Base-by-base conservation (phyloP, 257 asterid species). In the Perilla frutescens region DNA sequence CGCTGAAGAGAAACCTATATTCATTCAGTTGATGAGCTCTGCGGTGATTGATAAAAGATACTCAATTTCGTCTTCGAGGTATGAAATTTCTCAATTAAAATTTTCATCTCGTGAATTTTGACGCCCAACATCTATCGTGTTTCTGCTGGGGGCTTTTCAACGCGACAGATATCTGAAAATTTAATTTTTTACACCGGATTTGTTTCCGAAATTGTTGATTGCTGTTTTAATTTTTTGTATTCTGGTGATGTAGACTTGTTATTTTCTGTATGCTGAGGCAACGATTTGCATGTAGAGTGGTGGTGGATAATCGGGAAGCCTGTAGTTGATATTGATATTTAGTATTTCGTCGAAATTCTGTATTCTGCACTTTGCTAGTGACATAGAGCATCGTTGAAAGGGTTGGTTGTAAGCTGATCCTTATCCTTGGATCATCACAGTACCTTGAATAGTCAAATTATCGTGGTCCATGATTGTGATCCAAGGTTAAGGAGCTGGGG, bases 11-110 rank as follows among this genome's bases (percentile, higher is more conserved):
- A 47, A 76, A 71, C 76, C 67, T 59, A 76, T 55, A 40, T 48
- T 60, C 67, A 62, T 31, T 67, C 58, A 9, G 48, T 48, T 59
- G 73, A 70, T 54, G 53, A 72, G 74, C 70, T 56, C 58, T 37
- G 53, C 51, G 70, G 45, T 47, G 76, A 67, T 44, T 67, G 11
- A 31, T 39, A 9, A 0, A 10, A 37, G 31, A 41, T 20, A 44
- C 37, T 62, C 34, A 2, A 5, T 54, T 73, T 73, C 58, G 7
- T 71, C 11, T 29, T 34, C 31, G 31, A 80, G 84, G 84, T 76
- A 76, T 68, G 79, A 26, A 45, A 26, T 72, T 72, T 72, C 13
- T 68, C 60, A 4, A 61, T 45, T 12, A 72, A 61, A 76, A 20
- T 49, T 41, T 29, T 43, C 3, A 20, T 14, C 41, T 75, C 54